These are phyloP conservation scores for Vaccinium darrowii DNA, from an alignment of 148 eudicot genomes.

Conservation along the genomic window DNA sequence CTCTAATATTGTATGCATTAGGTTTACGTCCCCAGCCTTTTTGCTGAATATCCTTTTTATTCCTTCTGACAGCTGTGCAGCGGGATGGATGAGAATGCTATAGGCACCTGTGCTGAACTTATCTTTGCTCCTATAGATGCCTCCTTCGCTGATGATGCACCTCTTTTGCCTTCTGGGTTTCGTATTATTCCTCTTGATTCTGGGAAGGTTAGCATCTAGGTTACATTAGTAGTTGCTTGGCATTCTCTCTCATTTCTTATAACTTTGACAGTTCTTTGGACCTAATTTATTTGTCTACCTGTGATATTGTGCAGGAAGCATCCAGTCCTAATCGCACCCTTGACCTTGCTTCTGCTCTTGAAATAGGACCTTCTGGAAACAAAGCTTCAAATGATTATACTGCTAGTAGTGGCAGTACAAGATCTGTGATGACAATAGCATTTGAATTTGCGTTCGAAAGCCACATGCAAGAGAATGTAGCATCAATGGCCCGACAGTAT, in stretches of 20 bases:
- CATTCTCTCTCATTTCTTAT: neutral
- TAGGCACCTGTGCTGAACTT: constrained; percentile 92
- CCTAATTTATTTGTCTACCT: constrained; percentile 1
- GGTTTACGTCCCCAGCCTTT: neutral
- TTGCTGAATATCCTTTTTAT: constrained; percentile 11
- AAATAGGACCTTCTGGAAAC: constrained; percentile 66
- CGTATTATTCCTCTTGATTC: constrained; percentile 92
- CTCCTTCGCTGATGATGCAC: constrained; percentile 94
- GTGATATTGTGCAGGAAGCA: constrained; percentile 52
- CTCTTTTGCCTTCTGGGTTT: constrained; percentile 94
- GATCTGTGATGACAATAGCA: constrained; percentile 97
- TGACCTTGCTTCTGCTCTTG: constrained; percentile 97
- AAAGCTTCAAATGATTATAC: constrained; percentile 48
- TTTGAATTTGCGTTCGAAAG: constrained; percentile 96
- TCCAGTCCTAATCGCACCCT: constrained; percentile 93
- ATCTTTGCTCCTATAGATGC: constrained; percentile 98
- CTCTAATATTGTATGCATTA: neutral
- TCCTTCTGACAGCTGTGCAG: constrained; percentile 63
- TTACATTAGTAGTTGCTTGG: neutral
- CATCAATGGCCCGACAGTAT: constrained; percentile 92
- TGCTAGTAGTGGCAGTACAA: constrained; percentile 41
- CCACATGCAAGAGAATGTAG: constrained; percentile 93
- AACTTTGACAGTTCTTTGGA: neutral
- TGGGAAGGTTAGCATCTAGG: constrained; percentile 52
- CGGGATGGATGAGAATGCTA: constrained; percentile 96